phyloP scores from a whole-genome alignment of 179 eudicot species.

The Heliamphora ciliata region DNA sequence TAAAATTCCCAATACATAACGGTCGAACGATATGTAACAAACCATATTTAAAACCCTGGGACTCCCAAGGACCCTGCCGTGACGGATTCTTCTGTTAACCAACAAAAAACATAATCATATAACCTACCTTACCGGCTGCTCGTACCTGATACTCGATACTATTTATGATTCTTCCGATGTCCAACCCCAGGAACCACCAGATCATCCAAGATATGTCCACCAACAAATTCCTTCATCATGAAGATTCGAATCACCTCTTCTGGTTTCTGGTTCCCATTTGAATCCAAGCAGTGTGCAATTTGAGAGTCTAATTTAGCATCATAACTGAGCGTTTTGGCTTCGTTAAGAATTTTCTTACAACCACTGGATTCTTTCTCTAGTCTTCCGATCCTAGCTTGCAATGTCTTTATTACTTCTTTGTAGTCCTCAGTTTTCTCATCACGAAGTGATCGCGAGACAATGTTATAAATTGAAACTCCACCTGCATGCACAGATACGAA shows the following conservation, averaged over 20 bases:
- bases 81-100: no score
- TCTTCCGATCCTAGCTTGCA: constrained; percentile 23
- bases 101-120: not conserved
- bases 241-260: constrained; percentile 22
- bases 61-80: no score
- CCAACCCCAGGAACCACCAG: constrained; percentile 21
- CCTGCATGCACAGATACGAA: constrained; percentile 27
- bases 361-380: constrained; percentile 22
- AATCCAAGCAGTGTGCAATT: constrained; percentile 2
- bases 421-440: constrained; percentile 26
- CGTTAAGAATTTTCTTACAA: not conserved
- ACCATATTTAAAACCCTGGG: no score
- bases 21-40: no score
- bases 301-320: not conserved
- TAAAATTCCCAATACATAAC: no score
- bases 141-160: not conserved
- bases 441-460: constrained; percentile 25
- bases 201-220: constrained; percentile 18
- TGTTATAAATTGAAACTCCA: constrained; percentile 30
- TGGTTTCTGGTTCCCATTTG: constrained; percentile 11
- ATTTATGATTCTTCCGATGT: constrained; percentile 15
- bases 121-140: not conserved
- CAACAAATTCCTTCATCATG: constrained; percentile 22
- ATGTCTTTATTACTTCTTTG: constrained; percentile 16
- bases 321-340: constrained; percentile 1